These are phyloP conservation scores for Saccharomyces pastorianus DNA, from an alignment of 1,139 yeast genomes.

Conservation along the genomic window DNA sequence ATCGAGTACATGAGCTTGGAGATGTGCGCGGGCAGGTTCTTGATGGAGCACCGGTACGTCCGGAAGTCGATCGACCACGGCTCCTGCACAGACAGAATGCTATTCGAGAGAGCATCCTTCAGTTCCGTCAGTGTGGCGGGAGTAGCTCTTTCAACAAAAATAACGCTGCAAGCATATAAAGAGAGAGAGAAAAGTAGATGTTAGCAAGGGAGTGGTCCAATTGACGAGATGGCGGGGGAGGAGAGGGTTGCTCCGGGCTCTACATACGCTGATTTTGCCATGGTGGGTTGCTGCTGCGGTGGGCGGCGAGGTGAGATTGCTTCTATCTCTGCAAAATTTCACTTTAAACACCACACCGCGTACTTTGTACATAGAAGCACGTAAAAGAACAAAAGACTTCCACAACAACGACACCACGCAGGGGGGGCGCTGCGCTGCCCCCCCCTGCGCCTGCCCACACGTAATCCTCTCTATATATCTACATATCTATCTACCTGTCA, in stretches of 20 bases:
- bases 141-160: slow-evolving; percentile 29
- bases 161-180: slow-evolving; percentile 15
- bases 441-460: neutral
- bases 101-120: slow-evolving; percentile 26
- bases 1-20: slow-evolving; percentile 25
- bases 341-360: neutral
- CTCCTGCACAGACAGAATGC: slow-evolving; percentile 19
- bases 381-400: neutral
- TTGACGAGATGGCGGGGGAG: neutral
- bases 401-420: neutral
- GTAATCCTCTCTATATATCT: too few relatives aligned
- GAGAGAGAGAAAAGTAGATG: neutral
- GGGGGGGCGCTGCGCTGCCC: neutral
- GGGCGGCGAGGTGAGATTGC: neutral
- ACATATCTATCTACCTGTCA: neutral
- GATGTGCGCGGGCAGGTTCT: slow-evolving; percentile 14
- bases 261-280: neutral
- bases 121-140: slow-evolving; percentile 27
- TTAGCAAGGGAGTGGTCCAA: neutral
- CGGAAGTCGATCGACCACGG: slow-evolving; percentile 29
- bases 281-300: neutral
- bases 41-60: slow-evolving; percentile 24
- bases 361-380: neutral
- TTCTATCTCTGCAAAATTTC: neutral
- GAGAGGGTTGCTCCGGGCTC: neutral